Conservation (phyloP, 257 asterid genomes). For the Gardenia jasminoides region DNA sequence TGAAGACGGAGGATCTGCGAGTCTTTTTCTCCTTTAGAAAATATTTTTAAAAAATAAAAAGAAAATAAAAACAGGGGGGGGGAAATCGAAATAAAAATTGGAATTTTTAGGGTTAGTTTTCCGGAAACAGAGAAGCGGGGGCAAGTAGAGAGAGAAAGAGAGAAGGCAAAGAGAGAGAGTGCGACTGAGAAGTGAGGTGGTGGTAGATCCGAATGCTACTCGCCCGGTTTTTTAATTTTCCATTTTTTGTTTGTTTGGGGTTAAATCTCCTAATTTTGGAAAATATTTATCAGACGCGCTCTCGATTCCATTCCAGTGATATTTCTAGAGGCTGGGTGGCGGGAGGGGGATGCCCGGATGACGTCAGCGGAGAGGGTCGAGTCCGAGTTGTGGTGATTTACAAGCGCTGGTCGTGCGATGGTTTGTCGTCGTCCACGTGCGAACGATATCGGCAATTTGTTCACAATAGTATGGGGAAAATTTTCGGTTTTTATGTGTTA, state of each 20-base stretch:
- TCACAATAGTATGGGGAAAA: not conserved
- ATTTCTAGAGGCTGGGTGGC: not conserved
- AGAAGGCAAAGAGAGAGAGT: constrained; percentile 5
- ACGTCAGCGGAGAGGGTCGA: not conserved
- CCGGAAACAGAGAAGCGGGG: constrained; percentile 1
- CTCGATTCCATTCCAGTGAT: not conserved
- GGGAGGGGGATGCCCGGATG: not conserved
- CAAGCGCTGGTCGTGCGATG: not conserved
- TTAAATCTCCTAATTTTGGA: not conserved
- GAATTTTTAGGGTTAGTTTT: constrained; percentile 12
- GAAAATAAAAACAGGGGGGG: not conserved
- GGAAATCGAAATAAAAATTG: not conserved
- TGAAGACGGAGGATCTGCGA: constrained; percentile 3
- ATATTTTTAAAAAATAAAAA: not conserved
- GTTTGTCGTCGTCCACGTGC: not conserved
- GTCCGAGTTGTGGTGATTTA: not conserved
- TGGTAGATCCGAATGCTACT: constrained; percentile 24
- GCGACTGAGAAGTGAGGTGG: not conserved
- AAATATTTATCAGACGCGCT: not conserved
- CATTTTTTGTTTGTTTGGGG: not conserved
- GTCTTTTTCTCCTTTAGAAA: not conserved
- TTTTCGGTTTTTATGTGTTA: not conserved
- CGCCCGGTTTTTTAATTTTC: not conserved
- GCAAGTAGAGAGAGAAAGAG: not conserved
- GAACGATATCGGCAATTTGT: not conserved